A percentile compares a stretch with the other conserved stretches of the same genome.
These are phyloP conservation scores for Galium porrigens DNA, from an alignment of 305 asterid species.

Conservation along the genomic window DNA sequence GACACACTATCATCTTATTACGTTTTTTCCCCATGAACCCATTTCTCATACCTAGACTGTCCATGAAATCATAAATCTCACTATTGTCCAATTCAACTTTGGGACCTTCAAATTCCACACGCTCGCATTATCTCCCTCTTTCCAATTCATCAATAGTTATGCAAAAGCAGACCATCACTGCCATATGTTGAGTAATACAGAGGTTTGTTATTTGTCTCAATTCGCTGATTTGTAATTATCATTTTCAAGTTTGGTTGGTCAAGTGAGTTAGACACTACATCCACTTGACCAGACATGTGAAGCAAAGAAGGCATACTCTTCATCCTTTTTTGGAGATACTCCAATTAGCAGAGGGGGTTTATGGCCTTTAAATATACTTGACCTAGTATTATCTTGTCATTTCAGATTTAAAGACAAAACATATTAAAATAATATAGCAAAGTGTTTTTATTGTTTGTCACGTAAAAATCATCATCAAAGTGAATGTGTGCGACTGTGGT, in stretches of 20 bases:
- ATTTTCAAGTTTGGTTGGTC: not conserved
- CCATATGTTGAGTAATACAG: not conserved
- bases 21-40: not conserved
- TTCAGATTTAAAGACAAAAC: not conserved
- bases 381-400: not conserved
- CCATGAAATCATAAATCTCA: not conserved
- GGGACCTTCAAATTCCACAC: constrained; percentile 2
- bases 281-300: not conserved
- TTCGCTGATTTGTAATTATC: not conserved
- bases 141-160: not conserved
- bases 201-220: not conserved
- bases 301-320: not conserved
- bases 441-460: not conserved
- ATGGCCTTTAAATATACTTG: not conserved
- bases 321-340: not conserved
- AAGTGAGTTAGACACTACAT: not conserved
- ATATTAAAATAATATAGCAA: not conserved
- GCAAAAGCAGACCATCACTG: not conserved
- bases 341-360: not conserved
- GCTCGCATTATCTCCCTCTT: not conserved
- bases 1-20: not conserved
- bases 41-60: not conserved
- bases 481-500: not conserved
- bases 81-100: not conserved
- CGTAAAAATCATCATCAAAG: not conserved